phyloP scores from a whole-genome alignment of 257 asterid species.

The Apocynum venetum region DNA sequence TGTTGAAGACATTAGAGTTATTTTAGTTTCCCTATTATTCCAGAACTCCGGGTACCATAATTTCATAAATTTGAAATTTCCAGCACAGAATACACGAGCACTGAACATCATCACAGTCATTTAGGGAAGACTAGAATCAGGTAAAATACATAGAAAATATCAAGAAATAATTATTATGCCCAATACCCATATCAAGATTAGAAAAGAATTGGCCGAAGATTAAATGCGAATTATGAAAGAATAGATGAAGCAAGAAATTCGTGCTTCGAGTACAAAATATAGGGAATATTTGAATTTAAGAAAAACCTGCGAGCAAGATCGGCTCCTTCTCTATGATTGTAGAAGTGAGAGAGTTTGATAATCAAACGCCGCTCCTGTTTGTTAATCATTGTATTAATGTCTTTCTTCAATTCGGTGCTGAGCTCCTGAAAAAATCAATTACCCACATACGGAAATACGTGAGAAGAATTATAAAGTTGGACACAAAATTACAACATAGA shows the following conservation, averaged over 20 bases:
- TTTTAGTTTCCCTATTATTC: neutral
- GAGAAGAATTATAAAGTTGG: neutral
- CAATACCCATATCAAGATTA: too few relatives aligned
- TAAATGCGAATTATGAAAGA: neutral
- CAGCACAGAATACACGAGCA: neutral
- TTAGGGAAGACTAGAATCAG: neutral
- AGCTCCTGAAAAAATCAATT: conserved; percentile 47
- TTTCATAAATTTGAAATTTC: neutral
- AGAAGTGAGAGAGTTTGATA: conserved; percentile 74
- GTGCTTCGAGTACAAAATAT: neutral
- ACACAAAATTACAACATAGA: neutral
- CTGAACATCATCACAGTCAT: neutral
- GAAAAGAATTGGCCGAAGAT: neutral
- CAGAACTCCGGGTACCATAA: too few relatives aligned
- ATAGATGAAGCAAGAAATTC: neutral
- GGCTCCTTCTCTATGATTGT: conserved; percentile 71
- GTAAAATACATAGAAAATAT: neutral
- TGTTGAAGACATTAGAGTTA: neutral
- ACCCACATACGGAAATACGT: neutral
- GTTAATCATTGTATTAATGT: conserved; percentile 55
- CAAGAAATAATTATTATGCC: too few relatives aligned
- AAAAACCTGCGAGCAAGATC: conserved; percentile 81
- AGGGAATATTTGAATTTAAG: neutral
- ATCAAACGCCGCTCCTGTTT: conserved; percentile 73
- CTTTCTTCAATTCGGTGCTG: conserved; percentile 49